A percentile compares a stretch with the other conserved stretches of the same genome.
phyloP scores from a whole-genome alignment of 148 eudicot species.

The Spergularia bocconei region DNA sequence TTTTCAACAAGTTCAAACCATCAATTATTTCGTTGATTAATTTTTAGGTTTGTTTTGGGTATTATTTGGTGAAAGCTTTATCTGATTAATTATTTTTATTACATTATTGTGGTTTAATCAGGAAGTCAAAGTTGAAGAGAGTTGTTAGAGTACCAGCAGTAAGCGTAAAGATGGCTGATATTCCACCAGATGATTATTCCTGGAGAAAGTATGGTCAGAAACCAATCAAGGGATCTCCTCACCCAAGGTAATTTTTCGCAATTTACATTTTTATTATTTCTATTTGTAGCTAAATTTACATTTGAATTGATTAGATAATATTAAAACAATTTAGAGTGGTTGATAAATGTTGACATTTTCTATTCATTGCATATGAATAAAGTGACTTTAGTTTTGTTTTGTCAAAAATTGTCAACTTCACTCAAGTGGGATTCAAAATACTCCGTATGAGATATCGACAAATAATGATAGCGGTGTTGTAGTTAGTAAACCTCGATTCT shows the following conservation, averaged over 20 bases:
- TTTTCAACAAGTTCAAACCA: background rate
- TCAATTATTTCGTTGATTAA: background rate
- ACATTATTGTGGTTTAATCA: constrained; percentile 16
- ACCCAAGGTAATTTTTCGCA: constrained; percentile 55
- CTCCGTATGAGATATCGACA: too few species aligned
- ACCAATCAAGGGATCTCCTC: constrained; percentile 96
- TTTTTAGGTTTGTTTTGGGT: background rate
- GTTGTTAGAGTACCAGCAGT: constrained; percentile 80
- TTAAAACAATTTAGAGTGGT: too few species aligned
- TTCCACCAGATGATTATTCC: constrained; percentile 91
- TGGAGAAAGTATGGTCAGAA: constrained; percentile 99
- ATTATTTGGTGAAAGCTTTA: constrained; percentile 1
- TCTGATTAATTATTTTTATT: background rate
- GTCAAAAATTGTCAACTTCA: too few species aligned
- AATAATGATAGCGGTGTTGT: too few species aligned
- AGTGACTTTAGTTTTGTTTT: too few species aligned
- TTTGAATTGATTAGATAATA: too few species aligned
- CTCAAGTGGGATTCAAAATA: too few species aligned
- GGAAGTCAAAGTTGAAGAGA: constrained; percentile 78
- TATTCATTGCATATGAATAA: too few species aligned
- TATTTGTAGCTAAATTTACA: too few species aligned
- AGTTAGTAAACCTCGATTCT: too few species aligned
- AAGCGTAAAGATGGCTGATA: constrained; percentile 82
- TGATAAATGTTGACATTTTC: too few species aligned
- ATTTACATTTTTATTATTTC: background rate